Evolutionary conservation across 257 asterid genomes (phyloP), one percentile per base, ranked within the genome.

Genomic region (Nicotiana benthamiana): DNA sequence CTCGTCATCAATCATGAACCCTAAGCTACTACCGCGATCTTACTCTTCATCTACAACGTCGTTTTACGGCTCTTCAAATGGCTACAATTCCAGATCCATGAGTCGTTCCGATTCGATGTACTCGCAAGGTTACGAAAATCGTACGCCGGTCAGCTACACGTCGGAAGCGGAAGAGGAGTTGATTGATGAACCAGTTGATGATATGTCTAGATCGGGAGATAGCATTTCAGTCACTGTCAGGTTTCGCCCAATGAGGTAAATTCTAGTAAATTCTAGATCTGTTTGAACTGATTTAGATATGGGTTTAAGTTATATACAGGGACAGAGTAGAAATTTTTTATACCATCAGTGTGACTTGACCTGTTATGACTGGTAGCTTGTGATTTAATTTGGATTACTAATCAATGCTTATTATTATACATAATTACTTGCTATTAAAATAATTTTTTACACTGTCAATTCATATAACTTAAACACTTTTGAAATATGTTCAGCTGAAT

Each of bases 201-300:
- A 89, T 81, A 78, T 85, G 16, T 81, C 99, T 80, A 81, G 93
- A 92, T 90, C 99, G 87, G 97, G 89, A 83, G 99, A 96, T 80
- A 93, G 97, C 80, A 94, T 96, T 83, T 93, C 98, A 10, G 99
- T 94, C 66, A 96, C 99, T 10, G 91, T 96, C 88, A 86, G 99
- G 43, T 96, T 96, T 88, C 92, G 99, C 70, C 99, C 98, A 46
- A 13, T 96, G 91, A 96, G 97, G 99, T 96, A 79, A 56, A 34
- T 83, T 93, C 96, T 89, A 30, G 99, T 96, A 79, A 54, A 36
- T 87, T 81, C 63, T 88, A 59, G 81, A 89, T 83, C 79, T 86
- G 76, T 43, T 85, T 83, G 48, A 87, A 83, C 86, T 80, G 20
- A 65, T 60, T 57, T 74, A 72, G 64, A 72, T 88, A 81, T 80